phyloP scores from a whole-genome alignment of 306 rosid species.

The Glycine latifolia region DNA sequence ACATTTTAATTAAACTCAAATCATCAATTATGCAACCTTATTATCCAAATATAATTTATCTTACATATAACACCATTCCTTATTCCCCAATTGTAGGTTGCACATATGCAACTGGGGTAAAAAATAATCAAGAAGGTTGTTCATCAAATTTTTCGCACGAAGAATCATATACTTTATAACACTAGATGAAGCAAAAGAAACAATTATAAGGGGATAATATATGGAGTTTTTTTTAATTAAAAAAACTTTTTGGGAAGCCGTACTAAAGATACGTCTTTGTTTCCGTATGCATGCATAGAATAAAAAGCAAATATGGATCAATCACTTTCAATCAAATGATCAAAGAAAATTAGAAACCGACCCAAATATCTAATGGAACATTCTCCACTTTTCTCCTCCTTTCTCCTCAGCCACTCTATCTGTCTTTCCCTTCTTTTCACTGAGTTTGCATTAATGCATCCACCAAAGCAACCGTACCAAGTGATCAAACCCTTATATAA shows the following conservation, averaged over 20 bases:
- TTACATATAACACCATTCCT: neutral
- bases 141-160: neutral
- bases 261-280: slow-evolving; percentile 60
- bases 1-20: too few relatives aligned
- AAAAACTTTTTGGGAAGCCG: slow-evolving; percentile 49
- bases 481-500: slow-evolving; percentile 63
- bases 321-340: slow-evolving; percentile 58
- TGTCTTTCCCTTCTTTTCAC: neutral
- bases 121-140: neutral
- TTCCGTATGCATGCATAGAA: slow-evolving; percentile 48
- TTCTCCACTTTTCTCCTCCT: slow-evolving; percentile 43
- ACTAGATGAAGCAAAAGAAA: slow-evolving; percentile 4
- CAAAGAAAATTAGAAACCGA: slow-evolving; percentile 47
- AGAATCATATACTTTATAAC: neutral
- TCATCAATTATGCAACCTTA: too few relatives aligned
- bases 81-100: neutral
- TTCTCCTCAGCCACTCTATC: slow-evolving; percentile 46
- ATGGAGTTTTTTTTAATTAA: neutral
- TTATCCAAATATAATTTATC: neutral
- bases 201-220: neutral
- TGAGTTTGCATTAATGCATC: neutral
- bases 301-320: slow-evolving; percentile 19
- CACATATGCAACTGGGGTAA: neutral
- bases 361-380: slow-evolving; percentile 60
- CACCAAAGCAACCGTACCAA: slow-evolving; percentile 19